phyloP scores from a whole-genome alignment of 176 grass and related monocot species.

The Oryza officinalis region DNA sequence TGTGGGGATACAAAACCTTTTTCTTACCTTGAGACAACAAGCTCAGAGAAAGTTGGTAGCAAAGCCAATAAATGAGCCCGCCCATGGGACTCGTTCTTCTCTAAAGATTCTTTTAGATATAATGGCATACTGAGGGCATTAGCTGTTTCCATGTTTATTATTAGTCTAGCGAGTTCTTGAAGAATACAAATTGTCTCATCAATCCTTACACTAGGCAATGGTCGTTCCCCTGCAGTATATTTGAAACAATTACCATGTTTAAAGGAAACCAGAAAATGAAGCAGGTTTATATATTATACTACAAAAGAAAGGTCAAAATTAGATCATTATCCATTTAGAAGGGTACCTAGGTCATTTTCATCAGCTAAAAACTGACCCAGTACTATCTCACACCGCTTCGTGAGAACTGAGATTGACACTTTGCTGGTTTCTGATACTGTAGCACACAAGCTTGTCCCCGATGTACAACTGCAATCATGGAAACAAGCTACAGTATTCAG shows the following conservation, averaged over 20 bases:
- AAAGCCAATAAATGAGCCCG: slow-evolving; percentile 81
- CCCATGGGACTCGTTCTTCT: slow-evolving; percentile 48
- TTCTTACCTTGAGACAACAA: slow-evolving; percentile 94
- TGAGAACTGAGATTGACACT: slow-evolving; percentile 76
- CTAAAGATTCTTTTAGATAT: slow-evolving; percentile 64
- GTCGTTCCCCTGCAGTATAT: slow-evolving; percentile 66
- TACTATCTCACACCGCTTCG: slow-evolving; percentile 86
- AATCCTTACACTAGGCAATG: slow-evolving; percentile 74
- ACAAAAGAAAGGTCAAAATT: slow-evolving; percentile 3
- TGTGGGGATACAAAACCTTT: slow-evolving; percentile 9
- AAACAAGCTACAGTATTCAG: slow-evolving; percentile 25
- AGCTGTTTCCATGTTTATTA: slow-evolving; percentile 64
- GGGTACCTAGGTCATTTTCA: slow-evolving; percentile 88
- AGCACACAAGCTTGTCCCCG: slow-evolving; percentile 44
- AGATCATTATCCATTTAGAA: slow-evolving; percentile 28
- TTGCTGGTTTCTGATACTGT: slow-evolving; percentile 71
- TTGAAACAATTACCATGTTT: slow-evolving; percentile 4
- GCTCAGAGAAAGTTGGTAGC: slow-evolving; percentile 86
- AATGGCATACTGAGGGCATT: slow-evolving; percentile 63
- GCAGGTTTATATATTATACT: slow-evolving; percentile 1
- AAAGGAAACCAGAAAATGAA: slow-evolving; percentile 8
- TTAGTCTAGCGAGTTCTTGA: slow-evolving; percentile 89
- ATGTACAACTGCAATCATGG: slow-evolving; percentile 60
- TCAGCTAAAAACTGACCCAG: slow-evolving; percentile 85
- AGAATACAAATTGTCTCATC: slow-evolving; percentile 86